Base-by-base conservation (phyloP, 2,329 filamentous ascomycete genomes). In the Aspergillus quadricinctus region DNA sequence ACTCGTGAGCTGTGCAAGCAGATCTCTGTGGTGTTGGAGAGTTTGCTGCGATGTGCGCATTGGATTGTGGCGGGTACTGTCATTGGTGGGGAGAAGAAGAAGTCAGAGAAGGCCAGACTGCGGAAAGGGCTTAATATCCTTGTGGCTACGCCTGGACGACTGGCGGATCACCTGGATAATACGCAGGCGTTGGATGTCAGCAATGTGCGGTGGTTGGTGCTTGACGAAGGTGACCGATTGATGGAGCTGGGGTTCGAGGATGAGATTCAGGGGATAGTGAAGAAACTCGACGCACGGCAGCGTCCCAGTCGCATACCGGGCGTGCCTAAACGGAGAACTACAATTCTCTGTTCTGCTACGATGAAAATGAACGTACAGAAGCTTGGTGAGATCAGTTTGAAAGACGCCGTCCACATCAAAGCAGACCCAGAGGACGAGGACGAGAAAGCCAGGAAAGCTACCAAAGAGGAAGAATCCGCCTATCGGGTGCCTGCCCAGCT, bases 211-310 rank as follows among this genome's bases (percentile, higher is more conserved):
- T 99, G 94, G 94, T 78, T 99, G 25, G 87, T 99, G 2, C 81
- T 99, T 5, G 94, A 99, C 66, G 94, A 99, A 75, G 94, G 94
- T 29, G 94, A 99, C 80, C 84, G 94, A n/a, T 79, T 99, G 70
- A 97, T 99, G 93, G 94, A 99, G 69, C 82, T 97, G 67, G 94
- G 94, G 0, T 99, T 99, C 64, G 94, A 97, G 74, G 87, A 97
- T 53, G 93, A 97, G 67, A 84, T 99, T 57, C 89, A 90, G 69
- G 89, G 88, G 58, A 93, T 97, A 61, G 89, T 99, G 17, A 81
- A 85, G 54, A 88, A 88, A 60, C 83, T 97, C 55, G 87, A 92
- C 60, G 77, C 86, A 48, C 82, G 88, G 40, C 81, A 82, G 55
- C 83, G 81, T 54, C 84, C 83, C 29, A 81, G 82, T 40, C 84